phyloP scores from a whole-genome alignment of 371 early-diverging fungal genomes.

The Dentiscutata heterogama region DNA sequence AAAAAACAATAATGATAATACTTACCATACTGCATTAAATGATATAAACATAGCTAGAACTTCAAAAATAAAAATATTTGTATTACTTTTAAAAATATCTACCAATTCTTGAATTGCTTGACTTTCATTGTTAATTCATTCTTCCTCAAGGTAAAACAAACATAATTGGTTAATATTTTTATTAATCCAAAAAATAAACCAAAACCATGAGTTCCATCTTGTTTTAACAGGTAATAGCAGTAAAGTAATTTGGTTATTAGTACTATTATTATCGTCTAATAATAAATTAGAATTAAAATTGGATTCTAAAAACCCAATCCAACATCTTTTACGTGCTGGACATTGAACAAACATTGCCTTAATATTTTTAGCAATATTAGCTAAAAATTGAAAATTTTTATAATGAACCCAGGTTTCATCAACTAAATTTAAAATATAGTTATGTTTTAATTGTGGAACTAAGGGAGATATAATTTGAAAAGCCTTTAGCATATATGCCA shows the following conservation, averaged over 20 bases:
- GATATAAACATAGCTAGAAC: background rate
- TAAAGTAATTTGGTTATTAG: background rate
- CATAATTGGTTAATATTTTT: background rate
- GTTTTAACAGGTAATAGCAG: background rate
- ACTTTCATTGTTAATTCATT: background rate
- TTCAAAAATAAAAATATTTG: background rate
- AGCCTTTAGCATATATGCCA: background rate
- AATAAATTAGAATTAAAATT: background rate
- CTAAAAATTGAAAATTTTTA: background rate
- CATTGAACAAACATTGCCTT: background rate
- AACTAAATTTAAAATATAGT: background rate
- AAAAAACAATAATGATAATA: background rate
- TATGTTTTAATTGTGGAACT: slow-evolving; percentile 5
- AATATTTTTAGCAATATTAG: background rate
- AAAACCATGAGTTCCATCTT: background rate
- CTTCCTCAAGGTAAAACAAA: background rate
- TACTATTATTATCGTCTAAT: background rate
- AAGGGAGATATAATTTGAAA: slow-evolving; percentile 15
- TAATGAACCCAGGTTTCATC: background rate
- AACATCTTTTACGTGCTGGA: background rate
- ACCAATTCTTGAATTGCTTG: background rate
- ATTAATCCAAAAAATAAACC: background rate
- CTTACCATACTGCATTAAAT: slow-evolving; percentile 9
- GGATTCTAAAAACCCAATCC: background rate
- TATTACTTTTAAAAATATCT: background rate